Evolutionary conservation across 2,329 filamentous ascomycete species (phyloP).

Genomic region (Fusarium paranaense): DNA sequence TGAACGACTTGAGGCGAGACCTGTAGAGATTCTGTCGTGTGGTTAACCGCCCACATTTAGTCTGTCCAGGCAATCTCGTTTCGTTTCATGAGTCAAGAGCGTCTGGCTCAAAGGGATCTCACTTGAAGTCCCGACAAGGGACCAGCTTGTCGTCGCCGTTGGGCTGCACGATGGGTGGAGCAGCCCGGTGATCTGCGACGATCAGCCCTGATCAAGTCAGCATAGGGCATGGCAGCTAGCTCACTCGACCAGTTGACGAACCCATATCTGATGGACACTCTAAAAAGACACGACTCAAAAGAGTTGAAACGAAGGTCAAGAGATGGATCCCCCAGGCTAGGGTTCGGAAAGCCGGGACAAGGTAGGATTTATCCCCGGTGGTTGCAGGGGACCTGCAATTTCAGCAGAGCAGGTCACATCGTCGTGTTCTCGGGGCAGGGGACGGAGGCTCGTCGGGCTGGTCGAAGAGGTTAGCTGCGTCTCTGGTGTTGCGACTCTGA

Average conservation of each 20-base stretch:
- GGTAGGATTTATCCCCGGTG: slow-evolving; percentile 2
- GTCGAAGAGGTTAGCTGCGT: neutral
- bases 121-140: neutral
- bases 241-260: neutral
- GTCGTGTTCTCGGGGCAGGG: neutral
- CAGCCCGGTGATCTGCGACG: neutral
- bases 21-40: neutral
- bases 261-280: neutral
- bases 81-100: neutral
- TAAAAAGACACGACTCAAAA: neutral
- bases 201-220: slow-evolving; percentile 1
- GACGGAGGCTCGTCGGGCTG: neutral
- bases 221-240: neutral
- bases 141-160: neutral
- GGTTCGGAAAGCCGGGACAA: slow-evolving; percentile 2
- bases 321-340: slow-evolving; percentile 2
- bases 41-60: neutral
- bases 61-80: neutral
- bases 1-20: neutral
- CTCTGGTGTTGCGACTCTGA: neutral
- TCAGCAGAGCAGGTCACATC: slow-evolving; percentile 8
- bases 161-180: neutral
- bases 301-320: slow-evolving; percentile 1
- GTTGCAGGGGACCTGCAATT: neutral
- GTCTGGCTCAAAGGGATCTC: neutral